Evolutionary conservation across 148 eudicot species (phyloP).

Genomic region (Cornus controversa): DNA sequence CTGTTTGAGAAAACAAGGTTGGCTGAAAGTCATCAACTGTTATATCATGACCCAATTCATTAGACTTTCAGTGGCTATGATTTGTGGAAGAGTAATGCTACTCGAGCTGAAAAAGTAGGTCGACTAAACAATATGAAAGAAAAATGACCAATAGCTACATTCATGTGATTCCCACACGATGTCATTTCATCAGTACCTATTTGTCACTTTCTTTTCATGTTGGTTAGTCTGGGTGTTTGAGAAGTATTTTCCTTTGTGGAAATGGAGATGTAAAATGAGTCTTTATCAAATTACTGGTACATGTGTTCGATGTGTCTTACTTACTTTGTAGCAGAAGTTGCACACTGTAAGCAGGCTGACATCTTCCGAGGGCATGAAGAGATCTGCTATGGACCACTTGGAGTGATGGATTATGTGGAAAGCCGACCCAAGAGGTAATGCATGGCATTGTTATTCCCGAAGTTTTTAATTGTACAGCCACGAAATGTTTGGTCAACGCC

Average conservation of each 20-base stretch:
- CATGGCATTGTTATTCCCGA: too few relatives aligned
- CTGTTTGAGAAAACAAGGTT: background rate
- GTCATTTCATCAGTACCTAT: too few relatives aligned
- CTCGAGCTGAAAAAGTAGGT: too few relatives aligned
- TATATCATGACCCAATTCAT: background rate
- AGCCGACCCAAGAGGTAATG: constrained; percentile 87
- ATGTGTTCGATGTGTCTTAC: constrained; percentile 92
- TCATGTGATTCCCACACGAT: too few relatives aligned
- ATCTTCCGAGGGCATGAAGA: constrained; percentile 87
- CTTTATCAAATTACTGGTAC: constrained; percentile 22
- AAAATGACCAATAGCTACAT: too few relatives aligned
- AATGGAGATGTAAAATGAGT: too few relatives aligned
- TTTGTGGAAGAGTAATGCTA: background rate
- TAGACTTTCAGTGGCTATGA: background rate
- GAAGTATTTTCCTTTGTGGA: background rate
- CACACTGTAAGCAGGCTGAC: constrained; percentile 92
- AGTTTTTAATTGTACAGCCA: too few relatives aligned
- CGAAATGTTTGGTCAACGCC: too few relatives aligned
- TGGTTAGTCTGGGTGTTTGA: background rate
- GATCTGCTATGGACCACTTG: constrained; percentile 81
- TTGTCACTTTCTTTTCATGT: too few relatives aligned
- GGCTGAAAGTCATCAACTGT: background rate
- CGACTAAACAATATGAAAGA: too few relatives aligned
- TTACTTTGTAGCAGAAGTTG: constrained; percentile 98
- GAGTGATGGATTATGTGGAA: constrained; percentile 94